Evolutionary conservation across 805 yeast species (phyloP).

Genomic region (Candida mattraensis): DNA sequence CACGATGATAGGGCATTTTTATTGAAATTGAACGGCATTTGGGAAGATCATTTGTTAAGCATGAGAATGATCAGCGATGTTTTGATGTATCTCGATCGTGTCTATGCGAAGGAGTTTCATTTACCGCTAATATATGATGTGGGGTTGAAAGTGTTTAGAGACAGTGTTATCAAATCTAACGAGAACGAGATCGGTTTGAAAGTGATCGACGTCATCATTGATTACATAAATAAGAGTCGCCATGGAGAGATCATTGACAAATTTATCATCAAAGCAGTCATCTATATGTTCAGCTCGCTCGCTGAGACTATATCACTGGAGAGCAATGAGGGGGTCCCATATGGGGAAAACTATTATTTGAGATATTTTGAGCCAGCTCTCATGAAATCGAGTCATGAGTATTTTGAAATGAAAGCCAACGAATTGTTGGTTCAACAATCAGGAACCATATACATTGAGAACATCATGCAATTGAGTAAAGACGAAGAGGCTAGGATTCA

Average conservation of each 20-base stretch:
- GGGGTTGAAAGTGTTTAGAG: slow-evolving; percentile 68
- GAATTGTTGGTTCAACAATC: slow-evolving; percentile 43
- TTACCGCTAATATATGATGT: slow-evolving; percentile 67
- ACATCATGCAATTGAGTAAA: slow-evolving; percentile 49
- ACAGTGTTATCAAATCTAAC: slow-evolving; percentile 52
- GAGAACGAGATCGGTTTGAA: slow-evolving; percentile 50
- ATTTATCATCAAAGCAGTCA: slow-evolving; percentile 56
- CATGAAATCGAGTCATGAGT: slow-evolving; percentile 52
- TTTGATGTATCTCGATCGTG: slow-evolving; percentile 82
- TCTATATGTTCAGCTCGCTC: slow-evolving; percentile 71
- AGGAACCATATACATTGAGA: slow-evolving; percentile 57
- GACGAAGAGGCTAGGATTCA: slow-evolving; percentile 62
- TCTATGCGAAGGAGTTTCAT: slow-evolving; percentile 68
- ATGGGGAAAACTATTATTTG: slow-evolving; percentile 61
- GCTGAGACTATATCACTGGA: slow-evolving; percentile 35
- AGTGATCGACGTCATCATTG: slow-evolving; percentile 49
- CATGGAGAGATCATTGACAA: slow-evolving; percentile 55
- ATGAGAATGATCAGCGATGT: slow-evolving; percentile 83
- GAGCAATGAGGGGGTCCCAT: slow-evolving; percentile 22
- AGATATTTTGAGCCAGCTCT: slow-evolving; percentile 67
- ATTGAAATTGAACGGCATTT: slow-evolving; percentile 40
- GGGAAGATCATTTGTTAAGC: slow-evolving; percentile 72
- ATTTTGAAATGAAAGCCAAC: slow-evolving; percentile 48
- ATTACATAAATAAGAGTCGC: slow-evolving; percentile 57
- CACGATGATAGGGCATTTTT: slow-evolving; percentile 32